phyloP scores from a whole-genome alignment of 768 basidiomycete genomes.

The Leccinum aurantiacum region DNA sequence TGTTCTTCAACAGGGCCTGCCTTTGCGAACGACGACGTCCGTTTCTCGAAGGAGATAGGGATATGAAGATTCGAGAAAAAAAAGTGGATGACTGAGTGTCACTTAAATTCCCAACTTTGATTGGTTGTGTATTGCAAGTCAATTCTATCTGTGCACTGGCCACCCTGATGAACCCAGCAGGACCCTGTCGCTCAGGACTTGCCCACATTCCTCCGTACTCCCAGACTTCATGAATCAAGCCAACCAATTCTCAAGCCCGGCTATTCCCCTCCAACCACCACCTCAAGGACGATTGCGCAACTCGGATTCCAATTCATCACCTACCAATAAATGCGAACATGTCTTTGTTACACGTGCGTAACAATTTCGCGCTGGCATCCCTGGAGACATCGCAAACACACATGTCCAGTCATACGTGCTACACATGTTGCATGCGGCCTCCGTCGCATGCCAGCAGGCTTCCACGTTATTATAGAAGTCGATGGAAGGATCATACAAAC shows the following conservation, averaged over 20 bases:
- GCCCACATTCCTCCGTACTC: too few species aligned
- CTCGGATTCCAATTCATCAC: not conserved
- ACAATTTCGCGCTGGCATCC: not conserved
- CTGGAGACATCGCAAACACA: not conserved
- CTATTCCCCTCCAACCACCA: too few species aligned
- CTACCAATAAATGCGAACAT: not conserved
- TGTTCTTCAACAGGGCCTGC: slow-evolving; percentile 44
- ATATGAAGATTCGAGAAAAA: slow-evolving; percentile 88
- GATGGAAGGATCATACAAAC: not conserved
- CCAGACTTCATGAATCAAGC: not conserved
- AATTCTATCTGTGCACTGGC: too few species aligned
- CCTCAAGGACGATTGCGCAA: not conserved
- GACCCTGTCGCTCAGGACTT: too few species aligned
- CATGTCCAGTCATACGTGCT: not conserved
- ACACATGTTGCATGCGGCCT: not conserved
- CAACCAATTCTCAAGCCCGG: not conserved
- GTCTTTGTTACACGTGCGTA: not conserved
- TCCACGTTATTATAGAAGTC: not conserved
- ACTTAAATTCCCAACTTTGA: too few species aligned
- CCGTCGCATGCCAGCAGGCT: not conserved
- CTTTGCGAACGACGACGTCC: slow-evolving; percentile 81
- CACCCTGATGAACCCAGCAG: too few species aligned
- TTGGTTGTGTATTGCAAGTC: slow-evolving; percentile 29
- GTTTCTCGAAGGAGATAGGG: slow-evolving; percentile 69
- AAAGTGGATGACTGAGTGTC: slow-evolving; percentile 66